Conservation (phyloP, 495 filamentous ascomycete genomes). For the Podospora pseudoanserina region DNA sequence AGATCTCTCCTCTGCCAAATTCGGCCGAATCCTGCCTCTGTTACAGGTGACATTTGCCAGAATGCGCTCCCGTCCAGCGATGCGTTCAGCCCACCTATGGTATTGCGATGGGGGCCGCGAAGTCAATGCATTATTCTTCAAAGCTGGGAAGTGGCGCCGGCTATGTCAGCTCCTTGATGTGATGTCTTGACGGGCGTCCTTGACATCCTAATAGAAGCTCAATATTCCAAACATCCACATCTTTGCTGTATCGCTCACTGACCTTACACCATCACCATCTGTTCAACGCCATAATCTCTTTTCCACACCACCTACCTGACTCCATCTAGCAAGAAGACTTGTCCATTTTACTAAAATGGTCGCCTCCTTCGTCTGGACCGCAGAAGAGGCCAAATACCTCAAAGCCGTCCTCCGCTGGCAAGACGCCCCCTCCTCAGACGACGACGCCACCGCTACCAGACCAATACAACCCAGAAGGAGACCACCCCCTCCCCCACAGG, state of each 20-base stretch:
- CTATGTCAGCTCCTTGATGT: background rate
- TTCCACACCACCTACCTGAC: no score
- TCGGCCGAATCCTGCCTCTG: constrained; percentile 12
- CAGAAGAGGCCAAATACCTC: constrained; percentile 43
- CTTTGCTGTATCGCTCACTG: background rate
- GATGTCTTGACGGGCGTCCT: background rate
- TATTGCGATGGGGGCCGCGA: background rate
- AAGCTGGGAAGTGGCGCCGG: background rate
- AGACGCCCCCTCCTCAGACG: constrained; percentile 18
- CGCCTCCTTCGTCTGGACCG: constrained; percentile 36
- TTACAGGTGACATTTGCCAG: constrained; percentile 34
- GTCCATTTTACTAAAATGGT: constrained; percentile 16
- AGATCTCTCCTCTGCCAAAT: background rate
- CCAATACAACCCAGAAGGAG: constrained; percentile 7
- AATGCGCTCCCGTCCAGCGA: constrained; percentile 16
- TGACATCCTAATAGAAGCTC: background rate
- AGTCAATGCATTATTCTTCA: background rate
- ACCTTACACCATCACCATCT: no score
- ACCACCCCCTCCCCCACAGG: background rate
- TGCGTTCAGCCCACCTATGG: background rate
- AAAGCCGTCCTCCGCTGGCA: constrained; percentile 43
- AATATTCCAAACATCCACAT: background rate
- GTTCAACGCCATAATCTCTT: no score
- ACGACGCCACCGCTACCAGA: constrained; percentile 11
- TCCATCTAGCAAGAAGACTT: background rate